Percentiles rank a stretch among this genome's conserved stretches.
Evolutionary conservation across 2,329 filamentous ascomycete species (phyloP).

Genomic region (Botryotinia narcissicola): DNA sequence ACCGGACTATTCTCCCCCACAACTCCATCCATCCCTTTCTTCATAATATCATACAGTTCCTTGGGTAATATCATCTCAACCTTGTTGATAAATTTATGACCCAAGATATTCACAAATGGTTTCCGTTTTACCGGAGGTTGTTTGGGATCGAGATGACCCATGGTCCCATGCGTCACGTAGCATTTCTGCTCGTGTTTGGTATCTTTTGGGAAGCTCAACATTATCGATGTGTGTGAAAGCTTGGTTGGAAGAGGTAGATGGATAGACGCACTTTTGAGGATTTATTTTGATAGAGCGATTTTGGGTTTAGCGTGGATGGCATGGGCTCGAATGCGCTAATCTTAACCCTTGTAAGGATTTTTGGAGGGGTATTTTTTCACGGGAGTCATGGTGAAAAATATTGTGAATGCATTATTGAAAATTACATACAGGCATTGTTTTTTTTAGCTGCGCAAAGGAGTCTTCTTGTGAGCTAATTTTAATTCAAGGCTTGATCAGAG

Average conservation of each 20-base stretch:
- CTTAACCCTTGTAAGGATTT: constrained; percentile 15
- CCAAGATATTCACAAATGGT: constrained; percentile 69
- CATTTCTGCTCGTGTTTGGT: constrained; percentile 58
- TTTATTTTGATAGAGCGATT: constrained; percentile 14
- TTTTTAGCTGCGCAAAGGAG: not conserved
- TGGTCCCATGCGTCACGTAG: constrained; percentile 66
- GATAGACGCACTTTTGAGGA: not conserved
- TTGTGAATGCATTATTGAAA: not conserved
- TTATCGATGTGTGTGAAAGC: not conserved
- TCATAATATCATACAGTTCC: constrained; percentile 55
- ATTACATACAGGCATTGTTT: not conserved
- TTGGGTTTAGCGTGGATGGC: constrained; percentile 8
- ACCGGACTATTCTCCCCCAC: constrained; percentile 42
- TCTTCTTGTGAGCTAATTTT: not conserved
- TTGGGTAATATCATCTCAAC: constrained; percentile 71
- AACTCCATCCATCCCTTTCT: constrained; percentile 47
- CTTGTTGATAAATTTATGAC: constrained; percentile 67
- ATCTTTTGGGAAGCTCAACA: constrained; percentile 45
- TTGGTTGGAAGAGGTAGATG: not conserved
- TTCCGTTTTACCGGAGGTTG: constrained; percentile 70
- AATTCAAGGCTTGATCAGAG: not conserved
- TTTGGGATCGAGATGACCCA: constrained; percentile 67
- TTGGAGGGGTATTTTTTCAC: constrained; percentile 15
- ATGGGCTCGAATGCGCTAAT: constrained; percentile 4
- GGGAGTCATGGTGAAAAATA: constrained; percentile 4